Percentiles rank a stretch among this genome's conserved stretches.
Conservation (phyloP, 306 rosid species). For the Cicer arietinum region DNA sequence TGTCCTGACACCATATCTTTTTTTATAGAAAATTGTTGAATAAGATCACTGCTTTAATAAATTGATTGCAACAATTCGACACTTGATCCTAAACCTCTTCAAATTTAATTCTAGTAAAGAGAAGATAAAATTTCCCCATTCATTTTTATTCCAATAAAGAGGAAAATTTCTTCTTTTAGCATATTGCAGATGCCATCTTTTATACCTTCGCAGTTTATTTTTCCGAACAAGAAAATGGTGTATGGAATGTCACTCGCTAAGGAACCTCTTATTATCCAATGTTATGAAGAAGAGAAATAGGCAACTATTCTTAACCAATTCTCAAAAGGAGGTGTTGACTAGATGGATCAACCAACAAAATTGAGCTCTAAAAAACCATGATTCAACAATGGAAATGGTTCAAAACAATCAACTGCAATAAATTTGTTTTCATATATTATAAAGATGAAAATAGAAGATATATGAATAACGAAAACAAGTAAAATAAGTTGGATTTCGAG, state of each 20-base stretch:
- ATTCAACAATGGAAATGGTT: neutral
- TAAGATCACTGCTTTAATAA: constrained; percentile 22
- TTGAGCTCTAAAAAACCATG: neutral
- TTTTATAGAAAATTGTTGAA: neutral
- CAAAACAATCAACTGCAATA: neutral
- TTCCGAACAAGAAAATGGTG: neutral
- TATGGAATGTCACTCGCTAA: neutral
- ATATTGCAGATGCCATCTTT: neutral
- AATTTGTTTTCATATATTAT: neutral
- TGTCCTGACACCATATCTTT: neutral
- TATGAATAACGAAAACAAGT: neutral
- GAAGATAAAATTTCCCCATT: neutral
- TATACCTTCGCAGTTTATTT: neutral
- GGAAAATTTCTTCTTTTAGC: neutral
- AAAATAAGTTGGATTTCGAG: constrained; percentile 1
- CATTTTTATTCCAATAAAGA: neutral
- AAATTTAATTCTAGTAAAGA: constrained; percentile 5
- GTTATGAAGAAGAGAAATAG: neutral
- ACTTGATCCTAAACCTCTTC: constrained; percentile 24
- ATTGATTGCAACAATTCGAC: neutral
- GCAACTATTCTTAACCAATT: constrained; percentile 1
- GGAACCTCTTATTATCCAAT: neutral
- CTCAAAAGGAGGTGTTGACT: neutral
- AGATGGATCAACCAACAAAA: neutral
- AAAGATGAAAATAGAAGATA: neutral